These are phyloP conservation scores for Lyophyllum atratum DNA, from an alignment of 768 basidiomycete species.

Conservation along the genomic window DNA sequence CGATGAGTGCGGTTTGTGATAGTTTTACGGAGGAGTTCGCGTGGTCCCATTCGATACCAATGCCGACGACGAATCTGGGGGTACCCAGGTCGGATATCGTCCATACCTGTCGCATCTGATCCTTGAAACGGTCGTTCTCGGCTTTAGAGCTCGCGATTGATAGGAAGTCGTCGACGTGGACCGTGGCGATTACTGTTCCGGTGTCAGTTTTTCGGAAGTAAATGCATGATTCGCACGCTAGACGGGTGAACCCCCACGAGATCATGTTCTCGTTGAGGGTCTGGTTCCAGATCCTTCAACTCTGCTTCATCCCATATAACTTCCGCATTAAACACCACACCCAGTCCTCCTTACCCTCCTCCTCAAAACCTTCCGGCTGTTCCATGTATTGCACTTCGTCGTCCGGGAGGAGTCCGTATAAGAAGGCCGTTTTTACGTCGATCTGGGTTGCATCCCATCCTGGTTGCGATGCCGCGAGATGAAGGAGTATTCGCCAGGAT, in stretches of 20 bases:
- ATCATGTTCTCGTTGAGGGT: slow-evolving; percentile 24
- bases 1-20: slow-evolving; percentile 16
- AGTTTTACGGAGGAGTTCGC: slow-evolving; percentile 16
- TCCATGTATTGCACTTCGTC: slow-evolving; percentile 35
- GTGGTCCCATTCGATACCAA: slow-evolving; percentile 32
- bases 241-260: slow-evolving; percentile 24
- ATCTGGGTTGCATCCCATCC: slow-evolving; percentile 31
- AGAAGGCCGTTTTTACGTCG: slow-evolving; percentile 29
- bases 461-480: slow-evolving; percentile 22
- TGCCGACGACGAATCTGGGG: slow-evolving; percentile 33
- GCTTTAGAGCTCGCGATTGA: slow-evolving; percentile 16
- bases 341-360: slow-evolving; percentile 13
- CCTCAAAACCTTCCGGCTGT: slow-evolving; percentile 28
- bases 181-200: slow-evolving; percentile 21
- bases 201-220: slow-evolving; percentile 18
- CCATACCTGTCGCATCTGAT: slow-evolving; percentile 26
- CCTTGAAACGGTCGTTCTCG: slow-evolving; percentile 23
- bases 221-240: slow-evolving; percentile 29
- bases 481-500: slow-evolving; percentile 27
- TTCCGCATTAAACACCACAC: slow-evolving; percentile 13
- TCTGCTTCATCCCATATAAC: slow-evolving; percentile 7
- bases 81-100: slow-evolving; percentile 35
- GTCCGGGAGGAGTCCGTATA: slow-evolving; percentile 17
- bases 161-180: slow-evolving; percentile 35
- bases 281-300: slow-evolving; percentile 27